Conservation (phyloP, 805 yeast genomes). For the Middelhovenomyces tepae region DNA sequence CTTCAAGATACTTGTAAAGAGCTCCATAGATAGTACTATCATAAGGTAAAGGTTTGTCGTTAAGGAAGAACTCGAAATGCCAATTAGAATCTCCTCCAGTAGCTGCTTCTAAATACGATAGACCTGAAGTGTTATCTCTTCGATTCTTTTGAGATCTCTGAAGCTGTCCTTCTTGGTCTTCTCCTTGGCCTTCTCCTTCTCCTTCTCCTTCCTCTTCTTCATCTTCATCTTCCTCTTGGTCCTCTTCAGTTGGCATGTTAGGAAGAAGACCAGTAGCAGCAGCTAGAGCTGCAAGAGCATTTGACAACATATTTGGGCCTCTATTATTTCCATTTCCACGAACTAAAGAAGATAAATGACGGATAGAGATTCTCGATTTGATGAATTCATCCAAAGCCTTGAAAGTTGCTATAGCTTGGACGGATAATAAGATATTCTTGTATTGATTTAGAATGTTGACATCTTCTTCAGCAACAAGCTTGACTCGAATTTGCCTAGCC, state of each 20-base stretch:
- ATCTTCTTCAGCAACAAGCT: slow-evolving; percentile 36
- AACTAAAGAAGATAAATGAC: too few species aligned
- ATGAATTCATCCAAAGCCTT: slow-evolving; percentile 37
- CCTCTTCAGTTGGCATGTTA: slow-evolving; percentile 9
- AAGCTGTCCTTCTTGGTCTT: slow-evolving; percentile 3
- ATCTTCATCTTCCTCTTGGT: slow-evolving; percentile 17
- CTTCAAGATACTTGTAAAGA: slow-evolving; percentile 24
- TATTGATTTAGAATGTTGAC: slow-evolving; percentile 13
- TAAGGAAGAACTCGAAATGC: slow-evolving; percentile 48
- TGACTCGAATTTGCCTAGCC: slow-evolving; percentile 62
- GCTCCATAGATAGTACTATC: slow-evolving; percentile 75
- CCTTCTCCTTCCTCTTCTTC: slow-evolving; percentile 6
- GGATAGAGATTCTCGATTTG: slow-evolving; percentile 31
- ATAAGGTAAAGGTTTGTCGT: slow-evolving; percentile 49
- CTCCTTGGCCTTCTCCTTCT: slow-evolving; percentile 4
- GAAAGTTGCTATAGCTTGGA: slow-evolving; percentile 48
- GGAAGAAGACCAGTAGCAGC: slow-evolving; percentile 11
- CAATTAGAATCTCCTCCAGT: slow-evolving; percentile 22
- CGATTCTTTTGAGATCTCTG: not conserved
- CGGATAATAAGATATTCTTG: slow-evolving; percentile 29
- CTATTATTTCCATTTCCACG: too few species aligned
- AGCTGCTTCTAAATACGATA: slow-evolving; percentile 4
- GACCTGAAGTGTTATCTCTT: slow-evolving; percentile 8
- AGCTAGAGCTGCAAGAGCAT: slow-evolving; percentile 14
- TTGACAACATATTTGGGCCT: slow-evolving; percentile 7